These are phyloP conservation scores for Arthrobotrys musiformis DNA, from an alignment of 2,329 filamentous ascomycete genomes.

Conservation along the genomic window DNA sequence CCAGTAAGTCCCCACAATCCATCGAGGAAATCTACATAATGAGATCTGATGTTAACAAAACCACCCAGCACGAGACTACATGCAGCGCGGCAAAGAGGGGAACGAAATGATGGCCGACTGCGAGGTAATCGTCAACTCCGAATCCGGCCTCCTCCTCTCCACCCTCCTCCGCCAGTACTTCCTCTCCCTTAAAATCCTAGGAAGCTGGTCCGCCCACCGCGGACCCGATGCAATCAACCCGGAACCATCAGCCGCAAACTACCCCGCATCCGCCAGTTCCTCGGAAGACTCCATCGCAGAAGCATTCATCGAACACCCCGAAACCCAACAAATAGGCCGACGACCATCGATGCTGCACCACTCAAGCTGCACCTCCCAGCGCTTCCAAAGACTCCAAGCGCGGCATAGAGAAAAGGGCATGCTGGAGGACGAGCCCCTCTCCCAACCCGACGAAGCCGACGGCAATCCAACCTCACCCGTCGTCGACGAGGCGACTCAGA, in stretches of 20 bases:
- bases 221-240: constrained; percentile 63
- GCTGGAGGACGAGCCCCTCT: constrained; percentile 42
- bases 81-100: constrained; percentile 88
- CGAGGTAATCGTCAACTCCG: constrained; percentile 82
- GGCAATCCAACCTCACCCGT: constrained; percentile 61
- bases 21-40: background rate
- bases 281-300: constrained; percentile 57
- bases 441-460: constrained; percentile 64
- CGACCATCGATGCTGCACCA: constrained; percentile 40
- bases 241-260: constrained; percentile 57
- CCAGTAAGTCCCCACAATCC: constrained; percentile 67
- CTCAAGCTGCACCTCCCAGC: constrained; percentile 36
- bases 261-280: constrained; percentile 53
- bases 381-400: constrained; percentile 36
- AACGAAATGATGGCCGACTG: constrained; percentile 81
- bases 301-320: constrained; percentile 55
- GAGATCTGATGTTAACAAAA: background rate
- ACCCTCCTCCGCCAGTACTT: constrained; percentile 91
- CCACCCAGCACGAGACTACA: constrained; percentile 74
- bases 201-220: constrained; percentile 75
- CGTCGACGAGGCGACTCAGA: constrained; percentile 58
- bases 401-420: constrained; percentile 47
- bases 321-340: constrained; percentile 33
- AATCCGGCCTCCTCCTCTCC: constrained; percentile 86
- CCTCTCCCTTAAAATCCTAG: constrained; percentile 82